Evolutionary conservation across 1,139 yeast genomes (phyloP).

Genomic region (Meyerozyma sp.): DNA sequence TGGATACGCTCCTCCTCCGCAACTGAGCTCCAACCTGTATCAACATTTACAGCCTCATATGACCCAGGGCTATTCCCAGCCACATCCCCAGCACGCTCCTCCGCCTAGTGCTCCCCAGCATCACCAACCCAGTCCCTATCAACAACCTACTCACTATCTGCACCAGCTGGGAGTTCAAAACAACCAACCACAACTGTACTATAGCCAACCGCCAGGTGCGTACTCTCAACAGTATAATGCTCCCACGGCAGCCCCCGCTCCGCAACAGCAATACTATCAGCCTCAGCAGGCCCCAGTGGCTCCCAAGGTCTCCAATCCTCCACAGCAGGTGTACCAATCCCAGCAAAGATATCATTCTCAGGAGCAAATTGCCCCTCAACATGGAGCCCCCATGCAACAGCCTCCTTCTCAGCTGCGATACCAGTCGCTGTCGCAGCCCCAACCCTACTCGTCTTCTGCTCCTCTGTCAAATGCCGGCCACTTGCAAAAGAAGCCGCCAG

Average conservation of each 20-base stretch:
- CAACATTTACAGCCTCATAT: constrained; percentile 7
- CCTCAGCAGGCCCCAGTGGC: constrained; percentile 8
- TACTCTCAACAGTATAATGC: neutral
- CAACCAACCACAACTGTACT: constrained; percentile 7
- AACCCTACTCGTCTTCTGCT: neutral
- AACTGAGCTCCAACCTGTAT: constrained; percentile 10
- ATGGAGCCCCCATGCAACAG: neutral
- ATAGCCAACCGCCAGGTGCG: constrained; percentile 1
- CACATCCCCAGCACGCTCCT: constrained; percentile 8
- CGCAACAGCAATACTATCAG: constrained; percentile 13
- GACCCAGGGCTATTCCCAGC: constrained; percentile 2
- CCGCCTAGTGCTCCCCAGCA: constrained; percentile 12
- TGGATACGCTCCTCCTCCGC: constrained; percentile 13
- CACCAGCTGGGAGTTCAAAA: constrained; percentile 15
- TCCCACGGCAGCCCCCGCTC: constrained; percentile 8
- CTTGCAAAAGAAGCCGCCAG: constrained; percentile 1
- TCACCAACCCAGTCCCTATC: constrained; percentile 11
- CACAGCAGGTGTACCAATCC: constrained; percentile 1
- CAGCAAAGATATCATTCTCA: constrained; percentile 1
- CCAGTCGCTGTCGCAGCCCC: neutral
- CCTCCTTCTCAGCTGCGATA: constrained; percentile 1
- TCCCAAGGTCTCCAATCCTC: neutral
- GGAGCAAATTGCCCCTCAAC: neutral
- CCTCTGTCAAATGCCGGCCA: neutral
- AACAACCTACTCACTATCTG: constrained; percentile 9